A percentile compares a stretch with the other conserved stretches of the same genome.
Evolutionary conservation across 352 stramenopile species (phyloP).

Genomic region (Phytophthora aleatoria): DNA sequence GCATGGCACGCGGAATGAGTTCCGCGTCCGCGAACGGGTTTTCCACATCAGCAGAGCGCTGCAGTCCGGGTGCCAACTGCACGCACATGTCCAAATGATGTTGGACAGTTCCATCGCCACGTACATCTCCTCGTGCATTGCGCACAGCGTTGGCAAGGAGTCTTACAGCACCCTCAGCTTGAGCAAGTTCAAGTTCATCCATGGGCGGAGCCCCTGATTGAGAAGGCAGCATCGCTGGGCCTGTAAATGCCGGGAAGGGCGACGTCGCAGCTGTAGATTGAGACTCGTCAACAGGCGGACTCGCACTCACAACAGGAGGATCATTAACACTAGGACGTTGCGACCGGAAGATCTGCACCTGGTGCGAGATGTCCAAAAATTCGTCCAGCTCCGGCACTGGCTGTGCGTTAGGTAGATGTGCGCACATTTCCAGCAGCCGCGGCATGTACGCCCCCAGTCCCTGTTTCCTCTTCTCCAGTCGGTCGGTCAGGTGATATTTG

Average conservation of each 20-base stretch:
- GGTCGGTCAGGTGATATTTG: constrained; percentile 43
- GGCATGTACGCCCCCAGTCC: constrained; percentile 39
- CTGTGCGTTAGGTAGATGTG: constrained; percentile 32
- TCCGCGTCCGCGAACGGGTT: constrained; percentile 46
- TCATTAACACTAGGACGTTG: constrained; percentile 15
- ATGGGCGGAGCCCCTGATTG: constrained; percentile 30
- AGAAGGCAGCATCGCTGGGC: constrained; percentile 15
- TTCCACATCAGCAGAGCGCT: constrained; percentile 39
- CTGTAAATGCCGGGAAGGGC: constrained; percentile 28
- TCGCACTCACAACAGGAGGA: constrained; percentile 17
- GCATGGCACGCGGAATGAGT: constrained; percentile 46
- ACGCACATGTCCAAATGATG: constrained; percentile 45
- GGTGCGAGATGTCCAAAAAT: constrained; percentile 44
- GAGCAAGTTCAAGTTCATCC: constrained; percentile 42
- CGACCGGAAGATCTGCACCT: constrained; percentile 39
- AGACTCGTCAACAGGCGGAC: constrained; percentile 5
- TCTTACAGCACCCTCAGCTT: constrained; percentile 39
- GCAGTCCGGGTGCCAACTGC: constrained; percentile 32
- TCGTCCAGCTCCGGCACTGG: constrained; percentile 42
- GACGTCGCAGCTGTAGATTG: constrained; percentile 22
- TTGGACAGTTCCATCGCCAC: constrained; percentile 39
- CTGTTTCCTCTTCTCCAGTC: constrained; percentile 42
- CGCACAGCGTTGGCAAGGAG: constrained; percentile 35
- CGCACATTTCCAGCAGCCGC: constrained; percentile 42
- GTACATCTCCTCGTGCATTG: constrained; percentile 38